Evolutionary conservation across 1,284 basidiomycete species (phyloP).

Genomic region (Laetiporus sulphureus): DNA sequence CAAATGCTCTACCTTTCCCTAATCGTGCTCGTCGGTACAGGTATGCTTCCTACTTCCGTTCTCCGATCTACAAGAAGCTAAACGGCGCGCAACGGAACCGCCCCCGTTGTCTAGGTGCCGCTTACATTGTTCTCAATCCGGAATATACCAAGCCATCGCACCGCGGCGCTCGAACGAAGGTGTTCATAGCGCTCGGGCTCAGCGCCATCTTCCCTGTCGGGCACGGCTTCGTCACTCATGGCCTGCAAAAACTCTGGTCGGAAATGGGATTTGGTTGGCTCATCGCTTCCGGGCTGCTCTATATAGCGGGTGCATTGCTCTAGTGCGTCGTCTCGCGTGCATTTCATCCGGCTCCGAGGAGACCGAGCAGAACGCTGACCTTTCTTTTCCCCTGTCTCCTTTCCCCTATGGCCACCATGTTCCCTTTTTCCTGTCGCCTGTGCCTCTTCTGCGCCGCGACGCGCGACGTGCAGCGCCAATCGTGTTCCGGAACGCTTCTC

Average conservation of each 20-base stretch:
- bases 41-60: too few species aligned
- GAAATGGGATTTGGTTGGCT: conserved; percentile 72
- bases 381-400: conserved; percentile 1
- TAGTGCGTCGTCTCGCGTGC: conserved; percentile 55
- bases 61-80: too few species aligned
- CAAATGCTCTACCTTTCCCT: conserved; percentile 47
- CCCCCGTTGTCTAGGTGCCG: conserved; percentile 38
- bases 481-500: conserved; percentile 75
- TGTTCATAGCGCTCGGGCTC: conserved; percentile 79
- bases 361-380: conserved; percentile 3
- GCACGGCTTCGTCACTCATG: conserved; percentile 60
- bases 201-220: conserved; percentile 66
- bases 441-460: too few species aligned
- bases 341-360: too few species aligned
- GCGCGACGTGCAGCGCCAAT: conserved; percentile 50
- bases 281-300: conserved; percentile 58
- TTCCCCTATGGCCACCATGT: conserved; percentile 13
- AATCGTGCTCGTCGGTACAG: conserved; percentile 52
- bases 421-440: conserved; percentile 9
- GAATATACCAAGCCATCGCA: conserved; percentile 73
- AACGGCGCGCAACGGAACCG: not conserved
- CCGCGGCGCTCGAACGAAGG: conserved; percentile 69
- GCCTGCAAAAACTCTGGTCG: conserved; percentile 43
- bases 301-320: conserved; percentile 72
- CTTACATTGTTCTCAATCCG: conserved; percentile 76